Evolutionary conservation across 768 basidiomycete species (phyloP).

Genomic region (Porpolomopsis calyptriformis): DNA sequence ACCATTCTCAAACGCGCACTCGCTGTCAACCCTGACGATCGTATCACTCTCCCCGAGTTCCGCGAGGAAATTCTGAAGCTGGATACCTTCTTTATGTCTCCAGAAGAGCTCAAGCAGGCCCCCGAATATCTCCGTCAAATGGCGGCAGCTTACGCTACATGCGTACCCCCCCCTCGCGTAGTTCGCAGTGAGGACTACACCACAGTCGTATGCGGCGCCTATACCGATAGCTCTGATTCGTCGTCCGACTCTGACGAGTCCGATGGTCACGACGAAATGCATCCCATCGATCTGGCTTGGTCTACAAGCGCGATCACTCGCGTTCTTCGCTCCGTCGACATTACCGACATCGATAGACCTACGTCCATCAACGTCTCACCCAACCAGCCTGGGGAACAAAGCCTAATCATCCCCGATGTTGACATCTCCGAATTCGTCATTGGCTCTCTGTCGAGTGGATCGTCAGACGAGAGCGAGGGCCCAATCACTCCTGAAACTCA

Average conservation of each 20-base stretch:
- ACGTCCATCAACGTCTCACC: constrained; percentile 6
- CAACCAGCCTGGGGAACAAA: too few species aligned
- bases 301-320: constrained; percentile 3
- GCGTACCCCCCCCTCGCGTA: not conserved
- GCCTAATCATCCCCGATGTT: not conserved
- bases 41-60: constrained; percentile 56
- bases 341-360: constrained; percentile 9
- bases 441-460: constrained; percentile 18
- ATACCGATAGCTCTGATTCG: constrained; percentile 11
- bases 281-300: too few species aligned
- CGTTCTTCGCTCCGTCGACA: constrained; percentile 12
- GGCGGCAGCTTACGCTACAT: not conserved
- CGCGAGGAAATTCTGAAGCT: constrained; percentile 43
- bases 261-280: too few species aligned
- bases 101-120: constrained; percentile 31
- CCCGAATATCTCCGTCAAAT: constrained; percentile 16
- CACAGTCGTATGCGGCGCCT: too few species aligned
- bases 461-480: constrained; percentile 33
- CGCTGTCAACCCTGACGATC: constrained; percentile 46
- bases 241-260: constrained; percentile 26
- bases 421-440: not conserved
- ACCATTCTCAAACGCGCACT: constrained; percentile 63
- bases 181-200: too few species aligned
- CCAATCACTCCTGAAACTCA: constrained; percentile 39
- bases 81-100: constrained; percentile 51